Conservation (phyloP, 306 rosid species). For the Cercis canadensis region DNA sequence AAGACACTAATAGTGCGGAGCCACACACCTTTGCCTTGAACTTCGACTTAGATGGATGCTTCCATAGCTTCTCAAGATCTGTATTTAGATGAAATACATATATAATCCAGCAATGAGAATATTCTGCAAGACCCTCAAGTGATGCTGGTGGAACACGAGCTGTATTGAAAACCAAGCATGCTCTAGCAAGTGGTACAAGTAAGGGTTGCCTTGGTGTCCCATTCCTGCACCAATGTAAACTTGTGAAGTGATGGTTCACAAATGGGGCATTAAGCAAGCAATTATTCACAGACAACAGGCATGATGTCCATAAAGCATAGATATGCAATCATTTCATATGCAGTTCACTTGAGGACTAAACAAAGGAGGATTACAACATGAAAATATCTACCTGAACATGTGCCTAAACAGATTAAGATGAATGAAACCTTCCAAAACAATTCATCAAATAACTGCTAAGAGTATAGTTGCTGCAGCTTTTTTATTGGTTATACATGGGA, state of each 20-base stretch:
- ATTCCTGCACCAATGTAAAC: conserved; percentile 54
- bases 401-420: too few species aligned
- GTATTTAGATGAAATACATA: conserved; percentile 95
- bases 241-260: conserved; percentile 27
- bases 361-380: background rate
- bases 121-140: conserved; percentile 83
- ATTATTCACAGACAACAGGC: conserved; percentile 3
- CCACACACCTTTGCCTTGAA: conserved; percentile 89
- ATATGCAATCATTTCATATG: conserved; percentile 2
- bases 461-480: background rate
- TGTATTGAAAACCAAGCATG: conserved; percentile 74
- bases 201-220: conserved; percentile 98
- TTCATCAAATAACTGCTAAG: background rate
- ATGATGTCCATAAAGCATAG: conserved; percentile 12
- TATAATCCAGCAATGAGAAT: conserved; percentile 93
- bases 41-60: conserved; percentile 72
- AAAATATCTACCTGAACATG: too few species aligned
- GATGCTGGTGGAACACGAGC: conserved; percentile 87
- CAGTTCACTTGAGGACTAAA: background rate
- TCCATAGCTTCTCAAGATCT: conserved; percentile 88
- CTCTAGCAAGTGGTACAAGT: conserved; percentile 93
- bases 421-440: too few species aligned
- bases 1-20: conserved; percentile 32
- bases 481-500: background rate
- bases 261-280: conserved; percentile 26